Evolutionary conservation across 169 alveolate species (phyloP), one percentile per base, ranked within the genome.

Genomic region (Ichthyophthirius multifiliis): DNA sequence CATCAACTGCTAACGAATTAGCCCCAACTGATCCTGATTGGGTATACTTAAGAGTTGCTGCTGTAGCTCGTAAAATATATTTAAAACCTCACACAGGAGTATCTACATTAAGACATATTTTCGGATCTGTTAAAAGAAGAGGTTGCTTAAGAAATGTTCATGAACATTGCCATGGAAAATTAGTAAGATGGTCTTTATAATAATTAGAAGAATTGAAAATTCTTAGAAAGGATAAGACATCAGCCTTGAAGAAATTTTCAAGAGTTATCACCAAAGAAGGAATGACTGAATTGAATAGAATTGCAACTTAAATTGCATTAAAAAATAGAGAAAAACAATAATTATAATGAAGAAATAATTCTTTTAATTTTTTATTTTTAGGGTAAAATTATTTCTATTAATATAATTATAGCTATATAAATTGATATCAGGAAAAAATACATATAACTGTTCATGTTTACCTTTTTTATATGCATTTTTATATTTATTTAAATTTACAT

Each of bases 1-100:
- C 71, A 34, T 55, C 71, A 43, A 90, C 93, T 75, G 97, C 97
- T 31, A 96, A 94, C 89, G 98, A 96, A 83, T 91, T 97, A 39
- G 98, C 99, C 23, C 99, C 99, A 7, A 92, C 92, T 65, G 95
- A 97, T 89, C 95, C 96, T 27, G 99, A 98, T 87, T 98, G 99
- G 99, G 94, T 97, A 76, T 98, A 93, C 95, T 83, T 95, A 16
- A 94, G 99, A 86, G 98, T 99, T 39, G 99, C 99, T 7, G 98
- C 99, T 46, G 91, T 98, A 41, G 94, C 98, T 78, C 95, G 99
- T 74, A 97, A 95, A 83, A 75, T 98, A 44, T 98, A 97, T 92
- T 89, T 96, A 84, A 95, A 98, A 87, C 98, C 98, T 15, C 96
- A 96, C 85, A 89, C 89, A 74, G 99, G 99, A 47, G 95, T 97